Conservation (phyloP, 257 asterid species). For the Haberlea rhodopensis region DNA sequence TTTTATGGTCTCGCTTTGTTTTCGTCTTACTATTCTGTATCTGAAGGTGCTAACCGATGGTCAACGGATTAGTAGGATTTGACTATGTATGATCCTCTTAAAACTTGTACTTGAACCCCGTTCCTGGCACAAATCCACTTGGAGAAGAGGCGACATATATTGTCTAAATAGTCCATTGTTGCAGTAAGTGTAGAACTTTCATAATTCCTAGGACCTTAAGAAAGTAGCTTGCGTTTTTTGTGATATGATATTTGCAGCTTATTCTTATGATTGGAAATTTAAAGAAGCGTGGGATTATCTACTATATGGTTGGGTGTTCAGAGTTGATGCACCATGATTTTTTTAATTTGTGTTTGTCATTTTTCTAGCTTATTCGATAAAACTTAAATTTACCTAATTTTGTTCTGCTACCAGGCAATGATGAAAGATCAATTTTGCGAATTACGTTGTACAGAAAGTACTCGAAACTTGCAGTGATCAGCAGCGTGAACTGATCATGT, state of each 20-base stretch:
- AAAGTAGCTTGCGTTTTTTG: not conserved
- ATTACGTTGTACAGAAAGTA: constrained; percentile 79
- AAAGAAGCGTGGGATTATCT: not conserved
- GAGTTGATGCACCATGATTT: too few species aligned
- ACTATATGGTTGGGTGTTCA: not conserved
- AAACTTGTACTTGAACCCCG: too few species aligned
- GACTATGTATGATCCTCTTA: too few species aligned
- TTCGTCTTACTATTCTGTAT: too few species aligned
- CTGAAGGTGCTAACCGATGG: too few species aligned
- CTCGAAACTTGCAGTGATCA: constrained; percentile 84
- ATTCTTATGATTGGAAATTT: not conserved
- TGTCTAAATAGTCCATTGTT: not conserved
- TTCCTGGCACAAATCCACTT: too few species aligned
- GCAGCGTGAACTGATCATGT: constrained; percentile 69
- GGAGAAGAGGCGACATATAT: constrained; percentile 8
- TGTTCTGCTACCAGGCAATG: constrained; percentile 60
- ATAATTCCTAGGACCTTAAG: constrained; percentile 2
- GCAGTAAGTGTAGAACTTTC: not conserved
- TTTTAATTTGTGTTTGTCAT: too few species aligned
- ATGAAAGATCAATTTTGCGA: constrained; percentile 89
- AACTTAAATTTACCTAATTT: constrained; percentile 8
- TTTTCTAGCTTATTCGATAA: constrained; percentile 8
- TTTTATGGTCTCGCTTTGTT: too few species aligned
- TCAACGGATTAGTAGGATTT: too few species aligned
- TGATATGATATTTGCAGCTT: not conserved